A percentile compares a stretch with the other conserved stretches of the same genome.
These are phyloP conservation scores for Pichia ethanolica DNA, from an alignment of 805 yeast genomes.

Conservation along the genomic window DNA sequence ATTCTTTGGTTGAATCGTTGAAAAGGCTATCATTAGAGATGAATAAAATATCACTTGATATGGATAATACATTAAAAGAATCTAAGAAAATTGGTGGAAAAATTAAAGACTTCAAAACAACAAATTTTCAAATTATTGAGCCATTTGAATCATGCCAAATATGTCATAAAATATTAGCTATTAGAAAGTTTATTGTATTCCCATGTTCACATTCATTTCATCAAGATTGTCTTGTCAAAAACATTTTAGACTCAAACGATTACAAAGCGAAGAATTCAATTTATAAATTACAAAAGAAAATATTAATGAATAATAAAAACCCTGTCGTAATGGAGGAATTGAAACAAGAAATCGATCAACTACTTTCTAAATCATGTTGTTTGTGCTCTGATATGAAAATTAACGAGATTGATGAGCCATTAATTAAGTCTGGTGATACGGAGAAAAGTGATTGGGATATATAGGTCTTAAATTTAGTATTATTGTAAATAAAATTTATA, in stretches of 20 bases:
- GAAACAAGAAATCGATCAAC: constrained; percentile 45
- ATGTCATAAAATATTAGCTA: constrained; percentile 63
- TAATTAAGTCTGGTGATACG: constrained; percentile 35
- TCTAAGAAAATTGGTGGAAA: constrained; percentile 52
- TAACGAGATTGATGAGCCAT: constrained; percentile 57
- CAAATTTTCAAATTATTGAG: constrained; percentile 58
- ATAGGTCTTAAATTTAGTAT: not conserved
- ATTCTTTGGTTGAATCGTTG: constrained; percentile 73
- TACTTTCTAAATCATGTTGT: constrained; percentile 60
- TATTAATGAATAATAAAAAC: constrained; percentile 32
- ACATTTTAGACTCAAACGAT: constrained; percentile 54
- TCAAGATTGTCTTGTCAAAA: constrained; percentile 72
- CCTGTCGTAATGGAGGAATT: constrained; percentile 24
- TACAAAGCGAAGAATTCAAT: constrained; percentile 58
- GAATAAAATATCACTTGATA: constrained; percentile 59
- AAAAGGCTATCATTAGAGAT: constrained; percentile 65
- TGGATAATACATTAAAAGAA: constrained; percentile 62
- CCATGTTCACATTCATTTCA: constrained; percentile 92
- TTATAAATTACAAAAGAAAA: constrained; percentile 42
- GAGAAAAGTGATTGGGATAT: constrained; percentile 45
- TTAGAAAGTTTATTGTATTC: constrained; percentile 68
- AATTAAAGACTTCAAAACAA: constrained; percentile 40
- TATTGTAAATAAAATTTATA: not conserved
- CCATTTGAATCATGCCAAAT: constrained; percentile 78
- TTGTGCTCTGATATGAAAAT: constrained; percentile 72